Conservation (phyloP, 306 rosid species). For the Heteromeles arbutifolia region DNA sequence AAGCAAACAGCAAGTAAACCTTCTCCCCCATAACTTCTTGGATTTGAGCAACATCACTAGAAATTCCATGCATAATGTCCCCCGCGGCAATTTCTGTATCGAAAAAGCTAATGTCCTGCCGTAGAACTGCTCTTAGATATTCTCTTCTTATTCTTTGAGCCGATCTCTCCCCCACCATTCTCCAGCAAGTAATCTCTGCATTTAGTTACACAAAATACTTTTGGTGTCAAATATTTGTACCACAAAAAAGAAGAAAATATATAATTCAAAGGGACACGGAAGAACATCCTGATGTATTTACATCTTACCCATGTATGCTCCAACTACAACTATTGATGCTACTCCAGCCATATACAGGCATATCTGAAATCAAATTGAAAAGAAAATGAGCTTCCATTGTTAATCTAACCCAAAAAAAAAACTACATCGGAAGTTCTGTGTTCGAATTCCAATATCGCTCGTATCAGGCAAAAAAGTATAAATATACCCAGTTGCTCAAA, state of each 20-base stretch:
- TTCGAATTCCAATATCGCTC: not conserved
- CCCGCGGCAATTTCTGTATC: conserved; percentile 63
- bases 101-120: conserved; percentile 67
- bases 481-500: no score
- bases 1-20: conserved; percentile 28
- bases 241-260: not conserved
- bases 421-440: not conserved
- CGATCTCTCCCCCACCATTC: conserved; percentile 80
- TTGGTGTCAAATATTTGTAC: not conserved
- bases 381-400: not conserved
- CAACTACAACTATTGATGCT: conserved; percentile 63
- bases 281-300: not conserved
- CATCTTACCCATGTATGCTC: conserved; percentile 75
- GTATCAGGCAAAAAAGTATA: not conserved
- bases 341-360: conserved; percentile 58
- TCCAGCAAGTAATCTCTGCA: conserved; percentile 93
- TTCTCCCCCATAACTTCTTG: conserved; percentile 98
- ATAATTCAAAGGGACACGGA: not conserved
- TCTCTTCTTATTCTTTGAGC: conserved; percentile 74
- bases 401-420: no score
- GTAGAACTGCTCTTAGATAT: conserved; percentile 65
- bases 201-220: conserved; percentile 1
- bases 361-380: conserved; percentile 41
- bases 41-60: conserved; percentile 90
- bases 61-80: conserved; percentile 87